Evolutionary conservation across 148 eudicot genomes (phyloP).

Genomic region (Chenopodium suecicum): DNA sequence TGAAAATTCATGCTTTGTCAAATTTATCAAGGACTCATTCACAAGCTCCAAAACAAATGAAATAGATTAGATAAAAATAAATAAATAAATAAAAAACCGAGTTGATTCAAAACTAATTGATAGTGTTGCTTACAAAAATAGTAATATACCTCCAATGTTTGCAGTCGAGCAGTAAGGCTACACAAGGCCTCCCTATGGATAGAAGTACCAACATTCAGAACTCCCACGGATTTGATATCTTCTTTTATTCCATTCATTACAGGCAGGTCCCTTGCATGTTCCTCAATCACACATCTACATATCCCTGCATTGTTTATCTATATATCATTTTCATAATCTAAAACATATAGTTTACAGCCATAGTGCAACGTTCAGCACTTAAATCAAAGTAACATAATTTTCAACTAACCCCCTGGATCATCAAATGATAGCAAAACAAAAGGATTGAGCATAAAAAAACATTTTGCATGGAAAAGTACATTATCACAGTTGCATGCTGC

Average conservation of each 20-base stretch:
- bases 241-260: slow-evolving; percentile 92
- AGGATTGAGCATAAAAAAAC: neutral
- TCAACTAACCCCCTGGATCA: neutral
- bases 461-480: neutral
- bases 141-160: slow-evolving; percentile 51
- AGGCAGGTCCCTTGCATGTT: slow-evolving; percentile 79
- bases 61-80: neutral
- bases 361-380: neutral
- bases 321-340: neutral
- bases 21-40: neutral
- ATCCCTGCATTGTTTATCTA: slow-evolving; percentile 48
- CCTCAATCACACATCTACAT: slow-evolving; percentile 58
- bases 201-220: slow-evolving; percentile 57
- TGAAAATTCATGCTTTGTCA: neutral
- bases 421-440: neutral
- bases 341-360: neutral
- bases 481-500: neutral
- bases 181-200: slow-evolving; percentile 54
- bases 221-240: slow-evolving; percentile 69
- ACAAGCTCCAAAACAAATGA: neutral
- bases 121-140: neutral
- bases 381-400: neutral
- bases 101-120: neutral
- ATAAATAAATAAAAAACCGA: neutral
- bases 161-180: slow-evolving; percentile 51